Conservation (phyloP, 2,329 filamentous ascomycete species). For the Chrysoporthe puriensis region DNA sequence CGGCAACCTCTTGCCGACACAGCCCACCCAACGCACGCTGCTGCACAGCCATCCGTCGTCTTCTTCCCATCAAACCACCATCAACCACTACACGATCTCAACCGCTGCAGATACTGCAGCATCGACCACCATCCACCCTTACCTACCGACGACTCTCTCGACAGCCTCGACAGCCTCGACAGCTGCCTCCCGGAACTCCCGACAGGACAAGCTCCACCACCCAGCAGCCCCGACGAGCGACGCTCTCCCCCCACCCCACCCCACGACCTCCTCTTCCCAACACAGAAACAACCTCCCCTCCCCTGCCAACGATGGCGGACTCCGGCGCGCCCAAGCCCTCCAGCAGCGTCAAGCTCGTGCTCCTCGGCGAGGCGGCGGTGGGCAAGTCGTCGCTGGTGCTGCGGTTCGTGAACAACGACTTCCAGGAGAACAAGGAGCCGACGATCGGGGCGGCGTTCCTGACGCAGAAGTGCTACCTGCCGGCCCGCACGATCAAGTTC, state of each 20-base stretch:
- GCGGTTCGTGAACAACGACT: constrained; percentile 99
- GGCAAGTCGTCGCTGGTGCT: constrained; percentile 99
- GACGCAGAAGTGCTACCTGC: constrained; percentile 97
- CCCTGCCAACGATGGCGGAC: constrained; percentile 65
- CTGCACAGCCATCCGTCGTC: background rate
- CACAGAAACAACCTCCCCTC: too few species aligned
- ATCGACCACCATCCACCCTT: background rate
- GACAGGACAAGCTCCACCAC: background rate
- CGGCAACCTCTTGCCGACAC: background rate
- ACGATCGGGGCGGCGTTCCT: constrained; percentile 98
- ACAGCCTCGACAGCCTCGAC: too few species aligned
- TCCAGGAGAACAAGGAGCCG: constrained; percentile 99
- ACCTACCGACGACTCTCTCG: background rate
- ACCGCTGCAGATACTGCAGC: background rate
- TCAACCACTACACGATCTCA: background rate
- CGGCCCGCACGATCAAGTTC: constrained; percentile 88
- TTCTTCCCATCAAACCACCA: background rate
- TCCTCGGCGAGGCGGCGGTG: constrained; percentile 95
- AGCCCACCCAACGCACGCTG: background rate
- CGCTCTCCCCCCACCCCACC: too few species aligned
- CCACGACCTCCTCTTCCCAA: background rate
- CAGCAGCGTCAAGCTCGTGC: constrained; percentile 99
- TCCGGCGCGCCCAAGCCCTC: constrained; percentile 85
- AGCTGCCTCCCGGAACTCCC: background rate
- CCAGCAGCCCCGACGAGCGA: background rate